phyloP scores from a whole-genome alignment of 345 rosid species.

The Arabidopsis suecica region DNA sequence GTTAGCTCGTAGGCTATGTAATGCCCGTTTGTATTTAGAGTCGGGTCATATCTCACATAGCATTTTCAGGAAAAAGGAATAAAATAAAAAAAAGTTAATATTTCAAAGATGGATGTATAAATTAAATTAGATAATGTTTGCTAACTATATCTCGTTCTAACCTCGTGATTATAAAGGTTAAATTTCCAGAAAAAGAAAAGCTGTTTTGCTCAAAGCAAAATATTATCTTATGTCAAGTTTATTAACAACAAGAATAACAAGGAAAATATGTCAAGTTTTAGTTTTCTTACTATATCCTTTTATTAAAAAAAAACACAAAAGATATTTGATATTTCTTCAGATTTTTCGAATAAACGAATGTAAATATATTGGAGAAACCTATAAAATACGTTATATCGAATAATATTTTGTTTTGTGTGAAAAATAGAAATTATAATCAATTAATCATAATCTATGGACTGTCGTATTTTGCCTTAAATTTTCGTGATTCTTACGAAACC shows the following conservation, averaged over 20 bases:
- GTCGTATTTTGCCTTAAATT: too few species aligned
- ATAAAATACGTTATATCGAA: too few species aligned
- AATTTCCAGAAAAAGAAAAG: neutral
- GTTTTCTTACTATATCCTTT: neutral
- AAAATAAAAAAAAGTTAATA: neutral
- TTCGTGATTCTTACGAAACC: too few species aligned
- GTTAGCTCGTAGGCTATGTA: constrained; percentile 42
- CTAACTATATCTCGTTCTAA: neutral
- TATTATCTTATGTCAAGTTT: too few species aligned
- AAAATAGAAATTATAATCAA: too few species aligned
- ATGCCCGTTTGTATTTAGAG: constrained; percentile 41
- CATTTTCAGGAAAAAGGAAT: constrained; percentile 31
- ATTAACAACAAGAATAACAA: too few species aligned
- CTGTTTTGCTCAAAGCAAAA: constrained; percentile 7
- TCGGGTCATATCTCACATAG: constrained; percentile 40
- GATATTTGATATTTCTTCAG: too few species aligned
- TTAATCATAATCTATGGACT: too few species aligned
- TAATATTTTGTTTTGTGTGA: too few species aligned
- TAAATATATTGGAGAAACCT: too few species aligned
- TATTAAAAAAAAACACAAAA: too few species aligned
- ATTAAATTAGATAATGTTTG: constrained; percentile 15
- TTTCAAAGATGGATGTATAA: constrained; percentile 1
- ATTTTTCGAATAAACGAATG: too few species aligned
- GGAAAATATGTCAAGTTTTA: neutral
- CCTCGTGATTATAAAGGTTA: neutral